Base-by-base conservation (phyloP, 1,284 basidiomycete species). In the Naganishia albida region DNA sequence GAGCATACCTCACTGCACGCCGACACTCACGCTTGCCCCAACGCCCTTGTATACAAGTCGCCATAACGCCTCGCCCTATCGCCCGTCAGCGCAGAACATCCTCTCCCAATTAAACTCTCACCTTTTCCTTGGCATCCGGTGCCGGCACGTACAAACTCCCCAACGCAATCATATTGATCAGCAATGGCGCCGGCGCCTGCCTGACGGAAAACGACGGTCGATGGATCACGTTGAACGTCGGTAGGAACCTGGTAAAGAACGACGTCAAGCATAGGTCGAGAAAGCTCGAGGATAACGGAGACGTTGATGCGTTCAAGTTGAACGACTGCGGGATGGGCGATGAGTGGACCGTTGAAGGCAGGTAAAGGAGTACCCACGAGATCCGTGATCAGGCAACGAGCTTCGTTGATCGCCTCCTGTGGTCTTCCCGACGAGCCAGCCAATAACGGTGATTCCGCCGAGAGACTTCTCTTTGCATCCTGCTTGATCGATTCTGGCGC, bases 141-240 rank as follows among this genome's bases (percentile, higher is more conserved):
- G 62, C 52, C 18, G 62, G 39, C 2, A 67, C 48, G 26, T 55
- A 67, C 25, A 67, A 43, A 46, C 62, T 64, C 34, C 66, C 66
- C n/a, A 67, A 26, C 1, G 62, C 66, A n/a, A 67, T 67, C 62
- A 67, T 64, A 38, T 64, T 67, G 42, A 67, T 59, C 28, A 64
- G 23, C 25, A 67, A 43, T 7, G 66, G 62, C 10, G 62, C 66
- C 7, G 54, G 53, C 30, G 66, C 59, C 25, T 56, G 51, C 20
- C 62, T 49, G 6, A 67, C 55, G 38, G 43, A 56, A 25, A 63
- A 67, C 6, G 66, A 64, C 16, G 66, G 66, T 23, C 57, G 66
- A 55, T 67, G 66, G 12, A 67, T 55, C 15, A 67, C 52, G 20
- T 54, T 42, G 52, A 67, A 67, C 25, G 55, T 60, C 2, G 66